A percentile compares a stretch with the other conserved stretches of the same genome.
Evolutionary conservation across 768 basidiomycete genomes (phyloP).

Genomic region (Pulveroboletus sp.): DNA sequence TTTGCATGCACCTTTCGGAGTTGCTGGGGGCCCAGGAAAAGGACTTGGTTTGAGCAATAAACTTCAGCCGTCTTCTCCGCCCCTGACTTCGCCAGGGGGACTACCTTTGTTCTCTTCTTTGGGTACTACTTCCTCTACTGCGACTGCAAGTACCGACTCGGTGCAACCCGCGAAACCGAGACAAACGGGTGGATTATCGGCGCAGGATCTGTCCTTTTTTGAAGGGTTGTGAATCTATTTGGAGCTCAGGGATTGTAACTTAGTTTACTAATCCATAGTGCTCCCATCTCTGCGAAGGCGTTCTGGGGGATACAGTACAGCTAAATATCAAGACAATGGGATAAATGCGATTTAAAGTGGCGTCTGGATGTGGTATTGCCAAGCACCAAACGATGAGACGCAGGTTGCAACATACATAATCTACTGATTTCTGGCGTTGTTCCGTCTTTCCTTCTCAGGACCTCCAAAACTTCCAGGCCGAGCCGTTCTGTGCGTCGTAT

Average conservation of each 20-base stretch:
- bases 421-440: not conserved
- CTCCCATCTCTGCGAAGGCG: not conserved
- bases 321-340: not conserved
- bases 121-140: not conserved
- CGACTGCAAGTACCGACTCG: constrained; percentile 7
- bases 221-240: constrained; percentile 54
- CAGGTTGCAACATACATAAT: not conserved
- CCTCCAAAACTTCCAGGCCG: constrained; percentile 15
- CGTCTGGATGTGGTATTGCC: constrained; percentile 5
- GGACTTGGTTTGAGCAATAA: constrained; percentile 2
- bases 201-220: constrained; percentile 86
- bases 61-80: constrained; percentile 19
- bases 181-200: constrained; percentile 61
- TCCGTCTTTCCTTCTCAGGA: constrained; percentile 2
- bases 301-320: not conserved
- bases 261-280: not conserved
- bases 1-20: constrained; percentile 2
- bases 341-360: not conserved
- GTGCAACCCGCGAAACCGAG: constrained; percentile 17
- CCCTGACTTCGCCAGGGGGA: constrained; percentile 7
- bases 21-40: constrained; percentile 1
- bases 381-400: not conserved
- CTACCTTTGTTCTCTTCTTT: constrained; percentile 17
- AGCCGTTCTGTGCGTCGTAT: not conserved
- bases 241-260: not conserved